Percentiles rank a stretch among this genome's conserved stretches.
Conservation (phyloP, 1,139 yeast species). For the Diutina ranongensis region DNA sequence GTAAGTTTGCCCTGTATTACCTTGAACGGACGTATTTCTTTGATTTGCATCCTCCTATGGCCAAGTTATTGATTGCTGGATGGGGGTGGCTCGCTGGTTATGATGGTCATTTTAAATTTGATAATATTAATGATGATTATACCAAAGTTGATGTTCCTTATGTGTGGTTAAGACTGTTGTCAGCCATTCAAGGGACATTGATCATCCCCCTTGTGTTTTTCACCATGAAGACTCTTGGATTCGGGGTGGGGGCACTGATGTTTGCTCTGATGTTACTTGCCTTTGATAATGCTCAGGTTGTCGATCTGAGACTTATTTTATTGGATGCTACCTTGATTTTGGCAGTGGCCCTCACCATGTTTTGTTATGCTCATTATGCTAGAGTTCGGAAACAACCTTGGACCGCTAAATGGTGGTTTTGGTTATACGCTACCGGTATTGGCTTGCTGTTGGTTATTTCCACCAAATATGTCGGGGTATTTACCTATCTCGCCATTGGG, state of each 20-base stretch:
- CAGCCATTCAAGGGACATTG: slow-evolving; percentile 73
- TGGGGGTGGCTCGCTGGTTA: slow-evolving; percentile 87
- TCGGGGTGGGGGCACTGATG: slow-evolving; percentile 65
- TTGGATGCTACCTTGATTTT: slow-evolving; percentile 83
- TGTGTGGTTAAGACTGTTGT: slow-evolving; percentile 70
- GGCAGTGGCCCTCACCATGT: slow-evolving; percentile 70
- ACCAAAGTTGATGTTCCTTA: slow-evolving; percentile 73
- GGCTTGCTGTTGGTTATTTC: slow-evolving; percentile 83
- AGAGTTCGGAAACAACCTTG: slow-evolving; percentile 63
- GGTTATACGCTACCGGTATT: slow-evolving; percentile 78
- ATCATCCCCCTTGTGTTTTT: slow-evolving; percentile 76
- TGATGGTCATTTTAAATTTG: slow-evolving; percentile 84
- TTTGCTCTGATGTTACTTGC: slow-evolving; percentile 75
- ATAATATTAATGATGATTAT: slow-evolving; percentile 80
- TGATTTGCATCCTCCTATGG: slow-evolving; percentile 97
- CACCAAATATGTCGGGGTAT: slow-evolving; percentile 90
- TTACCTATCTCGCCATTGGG: slow-evolving; percentile 83
- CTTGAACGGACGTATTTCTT: slow-evolving; percentile 78
- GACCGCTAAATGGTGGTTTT: slow-evolving; percentile 66
- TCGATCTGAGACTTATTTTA: slow-evolving; percentile 81
- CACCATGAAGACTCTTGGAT: slow-evolving; percentile 77
- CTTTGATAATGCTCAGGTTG: slow-evolving; percentile 83
- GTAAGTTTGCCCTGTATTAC: slow-evolving; percentile 87
- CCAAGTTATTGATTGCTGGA: slow-evolving; percentile 81
- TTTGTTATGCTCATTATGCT: slow-evolving; percentile 67